phyloP scores from a whole-genome alignment of 2,329 filamentous ascomycete species.

The Diplodia intermedia region DNA sequence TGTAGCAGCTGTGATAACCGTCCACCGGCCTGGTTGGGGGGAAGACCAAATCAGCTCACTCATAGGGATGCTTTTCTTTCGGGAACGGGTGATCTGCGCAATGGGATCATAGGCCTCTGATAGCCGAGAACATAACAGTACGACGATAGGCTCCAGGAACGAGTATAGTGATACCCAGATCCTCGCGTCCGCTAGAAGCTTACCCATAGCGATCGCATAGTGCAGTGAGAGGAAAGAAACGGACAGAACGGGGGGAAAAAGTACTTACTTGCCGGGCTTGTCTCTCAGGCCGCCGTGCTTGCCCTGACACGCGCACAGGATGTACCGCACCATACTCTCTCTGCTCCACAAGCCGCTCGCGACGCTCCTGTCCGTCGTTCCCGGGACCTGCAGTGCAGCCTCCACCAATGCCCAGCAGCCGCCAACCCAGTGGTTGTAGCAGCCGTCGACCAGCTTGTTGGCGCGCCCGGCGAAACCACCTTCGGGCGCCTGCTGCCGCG shows the following conservation, averaged over 20 bases:
- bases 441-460: constrained; percentile 97
- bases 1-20: constrained; percentile 93
- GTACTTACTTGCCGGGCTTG: constrained; percentile 84
- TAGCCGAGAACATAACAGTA: not conserved
- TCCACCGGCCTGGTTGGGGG: constrained; percentile 69
- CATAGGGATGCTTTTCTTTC: constrained; percentile 27
- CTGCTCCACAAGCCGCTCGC: constrained; percentile 71
- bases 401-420: constrained; percentile 93
- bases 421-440: constrained; percentile 98
- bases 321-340: constrained; percentile 86
- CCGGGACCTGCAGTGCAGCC: constrained; percentile 69
- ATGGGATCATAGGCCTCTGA: not conserved
- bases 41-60: constrained; percentile 31
- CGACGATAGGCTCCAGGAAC: not conserved
- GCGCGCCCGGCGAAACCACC: constrained; percentile 92
- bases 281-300: constrained; percentile 86
- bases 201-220: not conserved
- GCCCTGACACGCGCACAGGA: constrained; percentile 83
- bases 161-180: not conserved
- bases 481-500: constrained; percentile 87
- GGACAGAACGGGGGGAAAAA: not conserved
- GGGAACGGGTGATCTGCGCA: not conserved
- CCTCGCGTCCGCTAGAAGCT: not conserved
- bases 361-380: constrained; percentile 13
- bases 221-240: no score